Percentiles rank a stretch among this genome's conserved stretches.
phyloP scores from a whole-genome alignment of 2,329 filamentous ascomycete species.

The Beauveria brongniartii region DNA sequence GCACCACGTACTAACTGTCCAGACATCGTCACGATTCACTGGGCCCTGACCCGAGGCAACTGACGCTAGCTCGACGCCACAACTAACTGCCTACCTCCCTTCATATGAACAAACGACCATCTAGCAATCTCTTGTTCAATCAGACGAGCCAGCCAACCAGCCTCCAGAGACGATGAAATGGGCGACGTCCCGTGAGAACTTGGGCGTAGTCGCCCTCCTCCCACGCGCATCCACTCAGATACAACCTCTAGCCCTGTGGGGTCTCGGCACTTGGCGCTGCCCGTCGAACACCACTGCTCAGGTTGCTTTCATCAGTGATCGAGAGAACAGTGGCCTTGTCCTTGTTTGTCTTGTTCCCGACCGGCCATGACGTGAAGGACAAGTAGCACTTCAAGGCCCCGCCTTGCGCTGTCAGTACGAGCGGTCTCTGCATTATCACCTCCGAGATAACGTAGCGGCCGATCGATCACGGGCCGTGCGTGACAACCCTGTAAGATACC shows the following conservation, averaged over 20 bases:
- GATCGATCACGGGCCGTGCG: too few species aligned
- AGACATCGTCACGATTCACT: not conserved
- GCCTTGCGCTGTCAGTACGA: not conserved
- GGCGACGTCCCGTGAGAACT: not conserved
- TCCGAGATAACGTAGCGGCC: not conserved
- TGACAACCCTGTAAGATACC: not conserved
- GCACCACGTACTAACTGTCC: not conserved
- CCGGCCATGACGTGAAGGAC: not conserved
- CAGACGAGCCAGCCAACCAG: conserved; percentile 2
- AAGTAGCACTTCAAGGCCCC: not conserved
- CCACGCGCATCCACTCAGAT: not conserved
- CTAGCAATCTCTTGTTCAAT: not conserved
- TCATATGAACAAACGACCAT: too few species aligned
- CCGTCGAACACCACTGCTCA: not conserved
- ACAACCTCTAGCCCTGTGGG: not conserved
- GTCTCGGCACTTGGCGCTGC: not conserved
- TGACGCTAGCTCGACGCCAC: not conserved
- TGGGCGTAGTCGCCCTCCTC: not conserved
- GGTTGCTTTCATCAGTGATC: not conserved
- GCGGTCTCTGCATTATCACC: not conserved
- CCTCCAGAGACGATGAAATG: not conserved
- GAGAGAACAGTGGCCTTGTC: not conserved
- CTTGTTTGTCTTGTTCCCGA: not conserved
- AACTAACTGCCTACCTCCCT: too few species aligned
- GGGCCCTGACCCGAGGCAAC: not conserved